Evolutionary conservation across 768 basidiomycete genomes (phyloP).

Genomic region (Tephrocybe sp.): DNA sequence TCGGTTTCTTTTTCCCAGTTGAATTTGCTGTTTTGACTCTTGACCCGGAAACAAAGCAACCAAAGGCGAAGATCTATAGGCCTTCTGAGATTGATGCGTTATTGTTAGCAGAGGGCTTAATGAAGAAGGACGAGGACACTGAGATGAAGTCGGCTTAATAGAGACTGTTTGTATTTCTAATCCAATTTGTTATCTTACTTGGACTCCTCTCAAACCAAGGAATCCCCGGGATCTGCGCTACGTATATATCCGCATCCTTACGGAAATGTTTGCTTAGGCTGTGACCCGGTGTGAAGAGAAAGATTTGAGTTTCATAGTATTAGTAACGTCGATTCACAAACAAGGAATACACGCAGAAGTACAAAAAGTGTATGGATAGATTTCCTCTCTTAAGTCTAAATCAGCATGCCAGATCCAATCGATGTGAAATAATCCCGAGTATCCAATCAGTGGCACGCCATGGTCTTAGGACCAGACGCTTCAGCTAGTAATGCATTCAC

Average conservation of each 20-base stretch:
- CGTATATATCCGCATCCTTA: no score
- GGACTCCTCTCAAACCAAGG: no score
- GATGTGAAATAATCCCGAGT: no score
- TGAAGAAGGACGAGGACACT: slow-evolving; percentile 82
- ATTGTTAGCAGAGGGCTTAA: slow-evolving; percentile 73
- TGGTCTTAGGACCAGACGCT: slow-evolving; percentile 49
- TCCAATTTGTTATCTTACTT: slow-evolving; percentile 14
- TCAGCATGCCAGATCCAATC: not conserved
- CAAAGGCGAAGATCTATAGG: slow-evolving; percentile 88
- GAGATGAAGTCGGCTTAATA: slow-evolving; percentile 64
- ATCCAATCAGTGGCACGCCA: slow-evolving; percentile 69
- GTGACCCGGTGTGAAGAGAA: no score
- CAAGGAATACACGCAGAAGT: not conserved
- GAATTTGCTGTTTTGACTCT: slow-evolving; percentile 95
- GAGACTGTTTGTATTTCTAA: slow-evolving; percentile 23
- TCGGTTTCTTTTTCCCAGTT: slow-evolving; percentile 46
- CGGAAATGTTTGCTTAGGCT: no score
- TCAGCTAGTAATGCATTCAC: slow-evolving; percentile 53
- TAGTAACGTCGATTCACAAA: no score
- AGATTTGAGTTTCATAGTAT: no score
- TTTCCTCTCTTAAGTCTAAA: no score
- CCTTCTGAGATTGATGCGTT: slow-evolving; percentile 87
- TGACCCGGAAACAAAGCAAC: slow-evolving; percentile 71
- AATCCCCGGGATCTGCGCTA: no score
- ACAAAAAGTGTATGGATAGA: not conserved